A percentile compares a stretch with the other conserved stretches of the same genome.
Evolutionary conservation across 352 stramenopile species (phyloP).

Genomic region (Globisporangium spinosum): DNA sequence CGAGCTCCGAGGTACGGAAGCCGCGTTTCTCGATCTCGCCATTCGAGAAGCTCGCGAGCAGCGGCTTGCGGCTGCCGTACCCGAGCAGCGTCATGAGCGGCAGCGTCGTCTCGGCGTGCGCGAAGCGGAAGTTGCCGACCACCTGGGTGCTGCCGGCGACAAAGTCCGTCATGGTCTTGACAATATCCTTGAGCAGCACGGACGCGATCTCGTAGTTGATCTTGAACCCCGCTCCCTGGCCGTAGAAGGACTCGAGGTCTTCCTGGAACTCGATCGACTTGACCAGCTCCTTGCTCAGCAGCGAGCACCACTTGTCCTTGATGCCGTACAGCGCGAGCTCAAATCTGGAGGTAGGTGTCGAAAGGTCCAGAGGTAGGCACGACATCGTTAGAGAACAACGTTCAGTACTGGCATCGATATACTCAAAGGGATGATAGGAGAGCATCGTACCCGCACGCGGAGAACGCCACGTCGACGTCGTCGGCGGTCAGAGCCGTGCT

Average conservation of each 20-base stretch:
- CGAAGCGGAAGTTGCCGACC: slow-evolving; percentile 46
- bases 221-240: slow-evolving; percentile 34
- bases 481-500: slow-evolving; percentile 20
- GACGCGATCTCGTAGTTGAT: slow-evolving; percentile 56
- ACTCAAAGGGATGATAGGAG: background rate
- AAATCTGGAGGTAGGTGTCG: slow-evolving; percentile 22
- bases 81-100: slow-evolving; percentile 65
- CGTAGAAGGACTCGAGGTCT: slow-evolving; percentile 52
- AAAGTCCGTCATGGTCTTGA: slow-evolving; percentile 28
- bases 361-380: background rate
- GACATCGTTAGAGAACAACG: background rate
- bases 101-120: slow-evolving; percentile 67
- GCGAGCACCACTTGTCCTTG: slow-evolving; percentile 41
- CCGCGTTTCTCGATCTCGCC: slow-evolving; percentile 27
- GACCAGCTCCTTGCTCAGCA: slow-evolving; percentile 33
- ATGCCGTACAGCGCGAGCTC: slow-evolving; percentile 46
- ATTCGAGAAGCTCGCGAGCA: slow-evolving; percentile 29
- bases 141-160: slow-evolving; percentile 6
- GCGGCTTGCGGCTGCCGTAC: slow-evolving; percentile 25
- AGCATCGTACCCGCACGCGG: slow-evolving; percentile 37
- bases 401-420: background rate
- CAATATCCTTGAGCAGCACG: slow-evolving; percentile 37
- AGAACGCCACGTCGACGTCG: slow-evolving; percentile 36
- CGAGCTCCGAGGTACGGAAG: slow-evolving; percentile 39
- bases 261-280: slow-evolving; percentile 39